Conservation (phyloP, 495 filamentous ascomycete species). For the Talaromyces stipitatus region DNA sequence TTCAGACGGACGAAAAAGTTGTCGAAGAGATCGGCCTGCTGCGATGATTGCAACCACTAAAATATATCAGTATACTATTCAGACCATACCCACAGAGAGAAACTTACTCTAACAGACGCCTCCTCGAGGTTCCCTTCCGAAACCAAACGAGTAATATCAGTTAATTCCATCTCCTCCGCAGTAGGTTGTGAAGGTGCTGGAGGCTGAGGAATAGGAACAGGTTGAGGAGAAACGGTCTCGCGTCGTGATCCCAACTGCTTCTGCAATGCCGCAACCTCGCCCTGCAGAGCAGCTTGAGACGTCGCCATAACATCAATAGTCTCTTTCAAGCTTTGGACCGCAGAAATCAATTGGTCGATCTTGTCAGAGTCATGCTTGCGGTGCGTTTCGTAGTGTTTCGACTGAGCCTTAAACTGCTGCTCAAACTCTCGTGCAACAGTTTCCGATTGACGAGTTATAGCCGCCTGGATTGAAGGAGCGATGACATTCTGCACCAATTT, state of each 20-base stretch:
- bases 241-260: conserved; percentile 9
- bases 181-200: conserved; percentile 36
- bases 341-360: conserved; percentile 71
- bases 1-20: conserved; percentile 67
- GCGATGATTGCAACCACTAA: conserved; percentile 79
- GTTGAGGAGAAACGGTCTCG: conserved; percentile 5
- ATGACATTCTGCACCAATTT: conserved; percentile 53
- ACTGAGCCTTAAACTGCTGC: conserved; percentile 50
- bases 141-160: conserved; percentile 59
- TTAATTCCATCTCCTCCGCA: conserved; percentile 57
- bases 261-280: conserved; percentile 50
- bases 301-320: conserved; percentile 65
- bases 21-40: conserved; percentile 71
- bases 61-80: conserved; percentile 10
- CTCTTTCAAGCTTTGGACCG: conserved; percentile 63
- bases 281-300: conserved; percentile 55
- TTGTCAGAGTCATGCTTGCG: conserved; percentile 64
- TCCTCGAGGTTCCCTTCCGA: conserved; percentile 60
- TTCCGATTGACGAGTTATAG: conserved; percentile 49
- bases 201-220: conserved; percentile 22
- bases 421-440: conserved; percentile 61
- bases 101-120: conserved; percentile 54
- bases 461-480: conserved; percentile 55
- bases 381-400: conserved; percentile 59
- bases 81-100: background rate